These are phyloP conservation scores for Phaeomoniella chlamydospora DNA, from an alignment of 2,329 filamentous ascomycete genomes.

Conservation along the genomic window DNA sequence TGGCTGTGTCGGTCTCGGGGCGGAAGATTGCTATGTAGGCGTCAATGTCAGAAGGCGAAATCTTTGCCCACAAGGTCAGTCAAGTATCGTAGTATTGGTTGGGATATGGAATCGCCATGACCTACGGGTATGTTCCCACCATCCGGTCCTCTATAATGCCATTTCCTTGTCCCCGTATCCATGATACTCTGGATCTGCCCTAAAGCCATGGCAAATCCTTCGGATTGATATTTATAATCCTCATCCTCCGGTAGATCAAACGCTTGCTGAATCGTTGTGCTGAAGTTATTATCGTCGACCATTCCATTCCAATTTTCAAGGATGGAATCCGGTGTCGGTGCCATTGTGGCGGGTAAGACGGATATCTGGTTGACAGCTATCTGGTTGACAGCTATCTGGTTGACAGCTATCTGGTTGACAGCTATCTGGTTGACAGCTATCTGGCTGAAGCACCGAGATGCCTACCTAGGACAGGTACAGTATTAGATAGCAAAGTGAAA, in stretches of 20 bases:
- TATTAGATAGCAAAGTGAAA: too few relatives aligned
- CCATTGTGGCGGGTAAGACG: too few relatives aligned
- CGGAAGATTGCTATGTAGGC: slow-evolving; percentile 56
- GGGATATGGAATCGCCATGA: slow-evolving; percentile 9
- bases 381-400: too few relatives aligned
- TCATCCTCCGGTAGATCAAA: slow-evolving; percentile 32
- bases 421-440: too few relatives aligned
- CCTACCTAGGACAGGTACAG: too few relatives aligned
- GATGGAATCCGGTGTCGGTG: too few relatives aligned
- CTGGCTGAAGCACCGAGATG: too few relatives aligned
- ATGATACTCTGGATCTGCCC: slow-evolving; percentile 34
- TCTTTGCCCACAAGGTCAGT: slow-evolving; percentile 19
- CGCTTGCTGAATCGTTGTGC: slow-evolving; percentile 28
- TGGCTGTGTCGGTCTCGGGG: slow-evolving; percentile 42
- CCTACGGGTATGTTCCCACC: slow-evolving; percentile 23
- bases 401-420: too few relatives aligned
- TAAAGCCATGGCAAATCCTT: slow-evolving; percentile 35
- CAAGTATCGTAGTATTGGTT: neutral
- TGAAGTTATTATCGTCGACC: too few relatives aligned
- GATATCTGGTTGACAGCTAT: too few relatives aligned
- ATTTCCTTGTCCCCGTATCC: slow-evolving; percentile 27
- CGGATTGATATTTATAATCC: slow-evolving; percentile 33
- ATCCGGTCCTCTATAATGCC: slow-evolving; percentile 37
- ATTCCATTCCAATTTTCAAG: too few relatives aligned
- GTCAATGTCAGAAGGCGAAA: slow-evolving; percentile 42